Percentiles rank a stretch among this genome's conserved stretches.
These are phyloP conservation scores for Cajanus cajan DNA, from an alignment of 306 rosid species.

Conservation along the genomic window DNA sequence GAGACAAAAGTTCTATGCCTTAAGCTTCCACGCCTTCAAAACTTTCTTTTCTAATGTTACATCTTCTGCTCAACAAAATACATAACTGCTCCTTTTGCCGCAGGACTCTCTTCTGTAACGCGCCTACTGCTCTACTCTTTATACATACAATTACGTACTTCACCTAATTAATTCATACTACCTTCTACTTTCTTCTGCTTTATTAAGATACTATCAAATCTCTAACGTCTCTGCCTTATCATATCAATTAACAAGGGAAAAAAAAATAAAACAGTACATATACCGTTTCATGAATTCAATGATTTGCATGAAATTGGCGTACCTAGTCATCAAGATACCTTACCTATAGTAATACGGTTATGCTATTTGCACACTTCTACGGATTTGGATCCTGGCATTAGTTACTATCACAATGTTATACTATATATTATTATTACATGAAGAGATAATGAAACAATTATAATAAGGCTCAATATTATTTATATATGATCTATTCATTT, in stretches of 20 bases:
- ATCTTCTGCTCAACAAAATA: not conserved
- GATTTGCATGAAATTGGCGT: not conserved
- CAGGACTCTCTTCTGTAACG: not conserved
- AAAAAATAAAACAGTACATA: not conserved
- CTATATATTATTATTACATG: too few relatives aligned
- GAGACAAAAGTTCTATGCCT: not conserved
- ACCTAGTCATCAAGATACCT: not conserved
- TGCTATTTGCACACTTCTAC: not conserved
- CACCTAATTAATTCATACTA: too few relatives aligned
- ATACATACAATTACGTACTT: not conserved
- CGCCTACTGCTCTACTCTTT: not conserved
- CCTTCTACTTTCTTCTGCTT: not conserved
- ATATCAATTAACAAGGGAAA: not conserved
- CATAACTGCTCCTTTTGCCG: not conserved
- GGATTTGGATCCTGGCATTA: not conserved
- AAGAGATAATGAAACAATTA: too few relatives aligned
- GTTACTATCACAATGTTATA: not conserved
- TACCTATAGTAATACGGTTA: not conserved
- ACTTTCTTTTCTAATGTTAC: not conserved
- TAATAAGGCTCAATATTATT: too few relatives aligned
- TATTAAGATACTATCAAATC: conserved; percentile 4
- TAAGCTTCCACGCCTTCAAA: not conserved
- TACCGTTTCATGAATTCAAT: not conserved
- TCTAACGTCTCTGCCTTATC: not conserved
- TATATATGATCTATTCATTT: too few relatives aligned